Conservation (phyloP, 2,329 filamentous ascomycete species). For the Exophiala bonariae region DNA sequence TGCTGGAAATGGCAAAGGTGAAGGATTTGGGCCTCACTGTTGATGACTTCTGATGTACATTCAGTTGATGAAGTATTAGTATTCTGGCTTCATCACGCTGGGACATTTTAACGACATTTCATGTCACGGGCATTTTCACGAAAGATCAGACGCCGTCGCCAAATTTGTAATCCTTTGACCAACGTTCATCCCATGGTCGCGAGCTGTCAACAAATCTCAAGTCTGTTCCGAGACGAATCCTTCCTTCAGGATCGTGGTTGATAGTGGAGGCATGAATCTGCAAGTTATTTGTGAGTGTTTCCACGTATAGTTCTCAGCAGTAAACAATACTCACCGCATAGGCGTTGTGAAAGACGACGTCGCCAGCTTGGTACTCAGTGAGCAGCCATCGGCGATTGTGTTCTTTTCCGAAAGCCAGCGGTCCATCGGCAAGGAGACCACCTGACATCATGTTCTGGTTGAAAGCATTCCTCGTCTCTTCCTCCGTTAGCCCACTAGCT, state of each 20-base stretch:
- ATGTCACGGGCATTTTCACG: neutral
- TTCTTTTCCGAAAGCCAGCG: conserved; percentile 45
- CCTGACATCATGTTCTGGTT: conserved; percentile 62
- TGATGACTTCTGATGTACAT: conserved; percentile 39
- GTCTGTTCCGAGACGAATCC: conserved; percentile 58
- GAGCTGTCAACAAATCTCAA: conserved; percentile 56
- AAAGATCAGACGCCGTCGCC: conserved; percentile 31
- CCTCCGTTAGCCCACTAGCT: conserved; percentile 50
- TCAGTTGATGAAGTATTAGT: no score
- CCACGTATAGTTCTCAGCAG: no score
- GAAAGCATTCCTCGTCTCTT: conserved; percentile 53
- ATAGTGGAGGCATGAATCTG: conserved; percentile 60
- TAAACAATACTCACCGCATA: conserved; percentile 32
- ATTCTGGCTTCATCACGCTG: no score
- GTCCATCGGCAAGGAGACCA: conserved; percentile 54
- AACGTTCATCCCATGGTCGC: conserved; percentile 51
- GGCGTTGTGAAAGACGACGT: conserved; percentile 48
- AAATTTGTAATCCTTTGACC: conserved; percentile 42
- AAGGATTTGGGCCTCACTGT: conserved; percentile 36
- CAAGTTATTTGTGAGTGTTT: neutral
- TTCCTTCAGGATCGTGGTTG: conserved; percentile 52
- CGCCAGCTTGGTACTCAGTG: conserved; percentile 55
- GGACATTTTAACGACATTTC: no score
- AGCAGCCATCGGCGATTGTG: conserved; percentile 51
- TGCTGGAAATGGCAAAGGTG: conserved; percentile 39